A percentile compares a stretch with the other conserved stretches of the same genome.
Evolutionary conservation across 2,329 filamentous ascomycete species (phyloP).

Genomic region (Pseudofabraea citricarpa): DNA sequence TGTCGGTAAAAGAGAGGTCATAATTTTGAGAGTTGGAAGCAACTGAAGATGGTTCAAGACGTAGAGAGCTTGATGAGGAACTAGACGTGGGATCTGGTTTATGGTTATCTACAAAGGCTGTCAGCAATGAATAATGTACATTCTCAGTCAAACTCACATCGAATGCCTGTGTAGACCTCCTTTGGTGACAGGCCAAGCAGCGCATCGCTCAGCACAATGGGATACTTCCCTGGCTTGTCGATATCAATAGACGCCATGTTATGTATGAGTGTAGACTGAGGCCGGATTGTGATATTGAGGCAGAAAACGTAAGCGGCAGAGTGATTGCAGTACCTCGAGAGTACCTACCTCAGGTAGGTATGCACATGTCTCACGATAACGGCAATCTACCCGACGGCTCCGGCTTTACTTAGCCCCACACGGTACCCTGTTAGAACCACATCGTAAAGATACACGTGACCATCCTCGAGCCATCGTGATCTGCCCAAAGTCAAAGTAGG

Average conservation of each 20-base stretch:
- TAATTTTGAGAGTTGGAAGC: conserved; percentile 31
- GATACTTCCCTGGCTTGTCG: conserved; percentile 56
- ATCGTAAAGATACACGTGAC: no score
- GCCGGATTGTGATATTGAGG: neutral
- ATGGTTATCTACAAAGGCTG: conserved; percentile 50
- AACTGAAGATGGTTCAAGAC: conserved; percentile 46
- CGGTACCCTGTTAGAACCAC: no score
- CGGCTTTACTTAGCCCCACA: no score
- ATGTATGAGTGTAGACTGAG: neutral
- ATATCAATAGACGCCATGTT: conserved; percentile 43
- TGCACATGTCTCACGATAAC: no score
- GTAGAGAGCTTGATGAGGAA: conserved; percentile 36
- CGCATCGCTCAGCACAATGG: conserved; percentile 58
- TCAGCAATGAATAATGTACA: conserved; percentile 4
- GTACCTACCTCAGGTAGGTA: no score
- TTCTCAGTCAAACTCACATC: conserved; percentile 41
- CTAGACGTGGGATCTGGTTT: conserved; percentile 49
- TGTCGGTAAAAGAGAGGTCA: conserved; percentile 47
- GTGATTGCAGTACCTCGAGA: no score
- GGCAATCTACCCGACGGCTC: no score
- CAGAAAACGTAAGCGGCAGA: neutral
- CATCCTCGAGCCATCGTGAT: no score
- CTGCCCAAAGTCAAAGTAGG: no score
- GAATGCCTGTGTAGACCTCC: conserved; percentile 55
- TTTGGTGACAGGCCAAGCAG: conserved; percentile 51